phyloP scores from a whole-genome alignment of 192 early-diverging fungal genomes.

The Coemansia sp. region DNA sequence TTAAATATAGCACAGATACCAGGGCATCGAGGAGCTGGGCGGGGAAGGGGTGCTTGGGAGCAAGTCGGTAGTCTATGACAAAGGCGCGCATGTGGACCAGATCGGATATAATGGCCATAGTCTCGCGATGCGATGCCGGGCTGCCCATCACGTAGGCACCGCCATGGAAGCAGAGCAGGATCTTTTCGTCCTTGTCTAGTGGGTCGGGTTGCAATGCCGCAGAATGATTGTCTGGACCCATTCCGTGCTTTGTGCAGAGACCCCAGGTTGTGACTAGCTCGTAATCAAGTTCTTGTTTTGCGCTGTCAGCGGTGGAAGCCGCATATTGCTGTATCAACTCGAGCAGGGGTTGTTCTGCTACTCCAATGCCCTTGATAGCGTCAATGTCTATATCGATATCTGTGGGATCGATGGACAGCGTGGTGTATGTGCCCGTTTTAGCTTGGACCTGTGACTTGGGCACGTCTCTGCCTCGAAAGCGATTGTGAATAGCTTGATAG shows the following conservation, averaged over 20 bases:
- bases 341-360: slow-evolving; percentile 9
- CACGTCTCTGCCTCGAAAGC: slow-evolving; percentile 3
- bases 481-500: not conserved
- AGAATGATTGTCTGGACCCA: no score
- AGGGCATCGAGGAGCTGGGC: slow-evolving; percentile 34
- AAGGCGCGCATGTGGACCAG: no score
- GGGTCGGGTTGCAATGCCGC: no score
- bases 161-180: slow-evolving; percentile 20
- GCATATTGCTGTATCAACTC: not conserved
- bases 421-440: not conserved
- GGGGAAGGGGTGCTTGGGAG: slow-evolving; percentile 25
- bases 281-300: no score
- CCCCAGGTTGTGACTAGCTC: no score
- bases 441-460: not conserved
- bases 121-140: slow-evolving; percentile 12
- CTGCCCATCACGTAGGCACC: slow-evolving; percentile 20
- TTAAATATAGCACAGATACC: slow-evolving; percentile 9
- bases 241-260: no score
- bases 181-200: slow-evolving; percentile 4
- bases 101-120: no score
- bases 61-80: slow-evolving; percentile 32
- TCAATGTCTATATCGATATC: slow-evolving; percentile 3
- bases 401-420: not conserved
- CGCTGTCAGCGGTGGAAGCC: no score
- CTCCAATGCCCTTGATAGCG: slow-evolving; percentile 9